These are phyloP conservation scores for Daedalea quercina DNA, from an alignment of 768 basidiomycete species.

Conservation along the genomic window DNA sequence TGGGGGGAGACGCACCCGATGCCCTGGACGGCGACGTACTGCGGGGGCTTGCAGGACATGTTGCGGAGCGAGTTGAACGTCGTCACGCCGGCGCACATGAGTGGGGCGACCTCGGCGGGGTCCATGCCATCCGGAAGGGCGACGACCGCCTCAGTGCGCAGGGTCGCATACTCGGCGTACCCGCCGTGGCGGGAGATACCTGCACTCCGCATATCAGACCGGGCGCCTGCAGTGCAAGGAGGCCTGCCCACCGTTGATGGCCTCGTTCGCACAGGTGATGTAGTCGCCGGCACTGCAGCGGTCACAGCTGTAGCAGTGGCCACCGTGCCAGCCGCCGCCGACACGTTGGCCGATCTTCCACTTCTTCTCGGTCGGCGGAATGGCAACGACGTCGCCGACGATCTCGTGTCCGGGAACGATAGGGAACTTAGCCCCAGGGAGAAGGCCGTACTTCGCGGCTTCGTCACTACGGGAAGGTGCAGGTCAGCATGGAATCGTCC, in stretches of 20 bases:
- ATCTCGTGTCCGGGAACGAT: slow-evolving; percentile 24
- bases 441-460: slow-evolving; percentile 3
- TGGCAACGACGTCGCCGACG: slow-evolving; percentile 19
- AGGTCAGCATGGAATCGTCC: not conserved
- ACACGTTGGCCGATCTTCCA: slow-evolving; percentile 26
- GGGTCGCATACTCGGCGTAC: slow-evolving; percentile 21
- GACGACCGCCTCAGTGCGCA: slow-evolving; percentile 20
- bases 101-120: slow-evolving; percentile 21
- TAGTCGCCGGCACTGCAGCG: slow-evolving; percentile 20
- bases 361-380: slow-evolving; percentile 11
- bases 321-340: slow-evolving; percentile 25
- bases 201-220: not conserved
- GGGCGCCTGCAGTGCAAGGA: no score
- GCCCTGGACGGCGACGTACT: slow-evolving; percentile 33
- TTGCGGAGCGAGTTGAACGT: slow-evolving; percentile 27
- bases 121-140: slow-evolving; percentile 18
- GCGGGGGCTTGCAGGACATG: slow-evolving; percentile 24
- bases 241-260: slow-evolving; percentile 11
- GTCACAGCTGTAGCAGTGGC: slow-evolving; percentile 19
- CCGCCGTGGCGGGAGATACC: slow-evolving; percentile 23
- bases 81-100: slow-evolving; percentile 33
- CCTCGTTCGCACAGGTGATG: slow-evolving; percentile 18
- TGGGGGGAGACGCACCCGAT: slow-evolving; percentile 18
- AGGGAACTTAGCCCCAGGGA: slow-evolving; percentile 7
- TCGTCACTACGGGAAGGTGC: slow-evolving; percentile 4